phyloP scores from a whole-genome alignment of 345 rosid species.

The Hibiscus trionum region DNA sequence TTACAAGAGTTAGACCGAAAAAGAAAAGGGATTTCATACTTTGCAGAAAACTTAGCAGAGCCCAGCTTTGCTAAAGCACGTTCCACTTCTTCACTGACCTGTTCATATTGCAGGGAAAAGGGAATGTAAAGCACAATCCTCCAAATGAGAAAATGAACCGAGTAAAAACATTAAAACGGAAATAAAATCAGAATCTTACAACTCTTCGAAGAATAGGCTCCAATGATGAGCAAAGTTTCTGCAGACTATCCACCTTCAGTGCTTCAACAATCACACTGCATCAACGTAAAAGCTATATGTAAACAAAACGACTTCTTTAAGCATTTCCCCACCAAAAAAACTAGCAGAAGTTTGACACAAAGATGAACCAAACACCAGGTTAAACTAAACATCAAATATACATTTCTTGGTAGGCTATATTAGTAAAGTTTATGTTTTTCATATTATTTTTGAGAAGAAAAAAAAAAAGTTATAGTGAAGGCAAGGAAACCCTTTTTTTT shows the following conservation, averaged over 20 bases:
- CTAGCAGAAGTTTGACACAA: neutral
- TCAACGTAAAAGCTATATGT: neutral
- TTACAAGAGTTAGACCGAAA: neutral
- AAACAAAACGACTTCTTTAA: slow-evolving; percentile 14
- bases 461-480: neutral
- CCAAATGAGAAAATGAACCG: neutral
- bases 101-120: slow-evolving; percentile 6
- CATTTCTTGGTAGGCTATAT: neutral
- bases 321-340: neutral
- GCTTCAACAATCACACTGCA: slow-evolving; percentile 98
- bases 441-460: neutral
- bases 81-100: slow-evolving; percentile 99
- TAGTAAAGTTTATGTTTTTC: neutral
- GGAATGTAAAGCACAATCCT: neutral
- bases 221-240: slow-evolving; percentile 89
- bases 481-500: neutral
- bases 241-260: slow-evolving; percentile 90
- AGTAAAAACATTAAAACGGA: neutral
- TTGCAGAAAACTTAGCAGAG: slow-evolving; percentile 56
- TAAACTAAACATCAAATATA: neutral
- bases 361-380: neutral
- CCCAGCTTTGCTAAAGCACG: slow-evolving; percentile 87
- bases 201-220: slow-evolving; percentile 96
- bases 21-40: slow-evolving; percentile 25
- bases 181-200: slow-evolving; percentile 35